A percentile compares a stretch with the other conserved stretches of the same genome.
Conservation (phyloP, 2,329 filamentous ascomycete genomes). For the Colletotrichum acutatum region DNA sequence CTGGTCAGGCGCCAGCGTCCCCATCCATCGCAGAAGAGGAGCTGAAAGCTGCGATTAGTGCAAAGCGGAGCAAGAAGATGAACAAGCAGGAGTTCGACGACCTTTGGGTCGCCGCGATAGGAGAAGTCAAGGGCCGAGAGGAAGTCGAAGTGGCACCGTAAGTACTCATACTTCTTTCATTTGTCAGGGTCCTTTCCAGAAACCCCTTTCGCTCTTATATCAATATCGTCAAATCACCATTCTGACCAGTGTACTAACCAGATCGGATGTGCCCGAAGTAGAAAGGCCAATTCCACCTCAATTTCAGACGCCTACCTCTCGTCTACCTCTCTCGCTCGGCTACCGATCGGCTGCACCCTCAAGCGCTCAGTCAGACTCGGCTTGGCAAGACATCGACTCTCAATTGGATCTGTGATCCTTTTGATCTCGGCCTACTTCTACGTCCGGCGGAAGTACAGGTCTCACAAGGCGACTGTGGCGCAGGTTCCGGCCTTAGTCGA, state of each 20-base stretch:
- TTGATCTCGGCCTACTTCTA: slow-evolving; percentile 67
- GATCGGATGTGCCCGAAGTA: slow-evolving; percentile 78
- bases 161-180: slow-evolving; percentile 50
- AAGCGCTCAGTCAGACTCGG: slow-evolving; percentile 81
- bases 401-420: slow-evolving; percentile 75
- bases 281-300: slow-evolving; percentile 73
- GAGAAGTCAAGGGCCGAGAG: slow-evolving; percentile 73
- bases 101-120: slow-evolving; percentile 80
- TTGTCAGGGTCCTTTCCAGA: not conserved
- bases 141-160: slow-evolving; percentile 69
- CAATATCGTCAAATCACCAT: slow-evolving; percentile 39
- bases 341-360: slow-evolving; percentile 87
- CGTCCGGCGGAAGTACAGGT: slow-evolving; percentile 70
- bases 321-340: slow-evolving; percentile 89
- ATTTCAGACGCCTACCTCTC: slow-evolving; percentile 74
- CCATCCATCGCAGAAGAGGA: slow-evolving; percentile 74
- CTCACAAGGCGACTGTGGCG: slow-evolving; percentile 72
- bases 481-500: slow-evolving; percentile 86
- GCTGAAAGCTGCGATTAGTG: slow-evolving; percentile 80
- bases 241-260: slow-evolving; percentile 85
- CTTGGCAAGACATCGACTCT: slow-evolving; percentile 87
- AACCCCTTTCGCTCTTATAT: slow-evolving; percentile 4
- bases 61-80: slow-evolving; percentile 84
- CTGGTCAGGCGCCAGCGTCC: slow-evolving; percentile 67
- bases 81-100: slow-evolving; percentile 91